A percentile compares a stretch with the other conserved stretches of the same genome.
These are phyloP conservation scores for Cnidoscolus chayamansa DNA, from an alignment of 441 rosid genomes.

Conservation along the genomic window DNA sequence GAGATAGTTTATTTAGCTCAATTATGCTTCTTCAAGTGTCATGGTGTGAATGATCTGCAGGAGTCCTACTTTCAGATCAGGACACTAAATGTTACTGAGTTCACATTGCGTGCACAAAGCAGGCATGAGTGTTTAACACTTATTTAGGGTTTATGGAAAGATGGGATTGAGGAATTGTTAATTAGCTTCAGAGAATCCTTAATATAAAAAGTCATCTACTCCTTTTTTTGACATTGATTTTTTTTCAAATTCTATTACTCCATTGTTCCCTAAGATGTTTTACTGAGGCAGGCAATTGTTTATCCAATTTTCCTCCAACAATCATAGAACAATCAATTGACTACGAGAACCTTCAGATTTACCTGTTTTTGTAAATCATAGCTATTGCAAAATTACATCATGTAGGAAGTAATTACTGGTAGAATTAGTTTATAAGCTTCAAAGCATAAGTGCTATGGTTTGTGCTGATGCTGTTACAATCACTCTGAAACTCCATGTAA, in stretches of 20 bases:
- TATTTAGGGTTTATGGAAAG: background rate
- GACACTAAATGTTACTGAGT: background rate
- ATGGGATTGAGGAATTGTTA: background rate
- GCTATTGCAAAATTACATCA: background rate
- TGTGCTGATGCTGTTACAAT: background rate
- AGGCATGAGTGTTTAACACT: background rate
- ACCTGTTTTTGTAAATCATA: background rate
- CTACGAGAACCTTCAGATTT: background rate
- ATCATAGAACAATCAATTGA: background rate
- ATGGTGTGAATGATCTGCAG: background rate
- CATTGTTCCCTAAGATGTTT: background rate
- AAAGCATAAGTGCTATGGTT: background rate
- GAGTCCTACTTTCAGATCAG: background rate
- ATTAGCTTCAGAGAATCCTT: background rate
- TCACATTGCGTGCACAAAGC: background rate
- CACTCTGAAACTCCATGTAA: background rate
- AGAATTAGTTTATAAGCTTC: background rate
- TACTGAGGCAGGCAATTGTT: background rate
- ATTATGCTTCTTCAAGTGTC: background rate
- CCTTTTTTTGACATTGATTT: background rate
- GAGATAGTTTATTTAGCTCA: background rate
- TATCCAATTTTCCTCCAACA: background rate
- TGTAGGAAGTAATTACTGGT: background rate
- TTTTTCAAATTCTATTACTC: background rate
- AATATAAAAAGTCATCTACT: background rate